These are phyloP conservation scores for Aspergillus transmontanensis DNA, from an alignment of 2,329 filamentous ascomycete genomes.

Conservation along the genomic window DNA sequence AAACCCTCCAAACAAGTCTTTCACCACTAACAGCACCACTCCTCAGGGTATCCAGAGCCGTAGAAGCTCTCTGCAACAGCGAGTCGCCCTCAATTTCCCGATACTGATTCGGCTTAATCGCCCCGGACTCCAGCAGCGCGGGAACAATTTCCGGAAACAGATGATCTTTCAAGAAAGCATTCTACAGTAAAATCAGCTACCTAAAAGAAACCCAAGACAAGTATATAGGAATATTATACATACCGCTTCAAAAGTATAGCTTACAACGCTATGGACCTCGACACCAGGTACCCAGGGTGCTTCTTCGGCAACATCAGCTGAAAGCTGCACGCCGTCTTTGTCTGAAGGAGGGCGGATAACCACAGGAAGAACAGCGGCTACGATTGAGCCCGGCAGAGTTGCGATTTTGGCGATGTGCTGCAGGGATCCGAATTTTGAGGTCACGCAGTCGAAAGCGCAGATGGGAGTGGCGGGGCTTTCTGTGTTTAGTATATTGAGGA, in stretches of 20 bases:
- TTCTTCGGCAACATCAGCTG: background rate
- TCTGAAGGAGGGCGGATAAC: background rate
- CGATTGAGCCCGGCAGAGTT: background rate
- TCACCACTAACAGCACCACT: background rate
- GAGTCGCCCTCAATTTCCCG: background rate
- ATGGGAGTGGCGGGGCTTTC: background rate
- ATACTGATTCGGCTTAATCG: background rate
- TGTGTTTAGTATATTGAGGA: background rate
- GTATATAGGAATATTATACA: rapidly evolving
- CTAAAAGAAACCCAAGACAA: background rate
- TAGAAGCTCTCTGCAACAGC: background rate
- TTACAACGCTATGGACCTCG: background rate
- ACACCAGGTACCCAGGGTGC: background rate
- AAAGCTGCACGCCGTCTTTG: background rate
- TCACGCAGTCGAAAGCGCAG: background rate
- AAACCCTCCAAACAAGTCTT: background rate
- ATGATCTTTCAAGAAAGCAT: background rate
- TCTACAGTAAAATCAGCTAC: background rate
- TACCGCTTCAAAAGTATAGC: background rate
- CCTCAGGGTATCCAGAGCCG: background rate
- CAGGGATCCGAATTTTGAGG: background rate
- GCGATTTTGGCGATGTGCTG: background rate
- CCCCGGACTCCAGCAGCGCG: background rate
- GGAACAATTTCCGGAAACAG: background rate
- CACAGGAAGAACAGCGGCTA: background rate